Evolutionary conservation across 2,329 filamentous ascomycete genomes (phyloP), one percentile per base, ranked within the genome.

Genomic region (Alternaria triticina): DNA sequence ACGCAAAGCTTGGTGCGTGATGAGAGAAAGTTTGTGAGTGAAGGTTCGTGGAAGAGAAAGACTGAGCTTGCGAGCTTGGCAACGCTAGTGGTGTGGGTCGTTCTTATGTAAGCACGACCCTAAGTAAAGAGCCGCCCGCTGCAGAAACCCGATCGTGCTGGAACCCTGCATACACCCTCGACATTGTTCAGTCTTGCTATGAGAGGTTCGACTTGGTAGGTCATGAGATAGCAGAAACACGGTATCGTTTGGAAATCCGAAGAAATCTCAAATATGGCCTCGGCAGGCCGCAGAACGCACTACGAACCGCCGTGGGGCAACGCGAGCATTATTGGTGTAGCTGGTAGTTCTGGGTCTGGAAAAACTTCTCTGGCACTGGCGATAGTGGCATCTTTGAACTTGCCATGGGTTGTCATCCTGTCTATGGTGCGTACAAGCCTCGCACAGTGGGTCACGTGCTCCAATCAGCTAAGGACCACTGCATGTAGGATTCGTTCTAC

Each of bases 331-430:
- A 97, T 99, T 78, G 96, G 94, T 54, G 91, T 99, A 73, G 95
- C 96, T 69, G 96, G 96, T 40, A 96, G 93, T 81, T 98, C 95
- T 27, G 96, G 96, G 45, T 98, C 95, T 25, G 90, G 95, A 61
- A 99, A 99, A 85, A 97, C 95, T 7, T 97, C 94, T 7, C 84
- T 99, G 57, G 94, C 96, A 30, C 88, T 96, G 78, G 93, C 95
- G 68, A 97, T 99, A 72, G 92, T 98, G 68, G 90, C 88, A 73
- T 90, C 92, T 74, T 84, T 99, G 73, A 97, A 96, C 81, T 83
- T 99, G 68, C 96, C 96, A 60, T 99, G 96, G 95, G 96, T 99
- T 65, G 94, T 97, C 54, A 97, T 99, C 81, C 82, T 99, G 73
- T 97, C 94, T 45, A 98, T 99, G 91, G 93, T 95, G 86, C 76